Percentiles rank a stretch among this genome's conserved stretches.
Evolutionary conservation across 148 eudicot genomes (phyloP).

Genomic region (Agrostemma githago): DNA sequence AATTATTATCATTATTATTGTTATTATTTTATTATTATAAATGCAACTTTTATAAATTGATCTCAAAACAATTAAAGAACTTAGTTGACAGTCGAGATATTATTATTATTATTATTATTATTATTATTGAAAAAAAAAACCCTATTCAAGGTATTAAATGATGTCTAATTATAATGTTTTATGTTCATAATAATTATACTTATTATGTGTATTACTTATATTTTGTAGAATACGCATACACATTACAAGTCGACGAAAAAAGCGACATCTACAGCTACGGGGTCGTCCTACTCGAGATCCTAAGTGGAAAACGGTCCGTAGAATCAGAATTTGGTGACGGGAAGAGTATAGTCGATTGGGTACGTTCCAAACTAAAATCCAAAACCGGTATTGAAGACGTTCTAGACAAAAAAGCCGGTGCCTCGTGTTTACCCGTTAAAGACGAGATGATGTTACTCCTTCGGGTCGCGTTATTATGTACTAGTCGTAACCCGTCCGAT

Average conservation of each 20-base stretch:
- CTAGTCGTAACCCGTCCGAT: slow-evolving; percentile 72
- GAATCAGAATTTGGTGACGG: slow-evolving; percentile 82
- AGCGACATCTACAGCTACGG: slow-evolving; percentile 94
- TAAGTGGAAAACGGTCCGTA: slow-evolving; percentile 72
- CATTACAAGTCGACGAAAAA: slow-evolving; percentile 93
- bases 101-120: too few species aligned
- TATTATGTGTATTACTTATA: not conserved
- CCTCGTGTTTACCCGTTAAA: slow-evolving; percentile 58
- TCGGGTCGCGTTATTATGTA: slow-evolving; percentile 81
- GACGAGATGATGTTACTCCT: slow-evolving; percentile 82
- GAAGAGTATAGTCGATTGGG: slow-evolving; percentile 88
- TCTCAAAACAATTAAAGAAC: too few species aligned
- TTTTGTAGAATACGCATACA: slow-evolving; percentile 78
- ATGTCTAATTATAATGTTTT: too few species aligned
- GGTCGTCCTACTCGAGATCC: slow-evolving; percentile 71
- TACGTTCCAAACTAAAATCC: slow-evolving; percentile 52
- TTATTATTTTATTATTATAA: too few species aligned
- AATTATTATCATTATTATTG: too few species aligned
- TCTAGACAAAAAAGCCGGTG: slow-evolving; percentile 76
- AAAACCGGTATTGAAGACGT: slow-evolving; percentile 50
- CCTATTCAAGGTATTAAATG: too few species aligned
- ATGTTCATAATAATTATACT: not conserved
- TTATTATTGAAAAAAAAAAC: too few species aligned
- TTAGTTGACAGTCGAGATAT: too few species aligned
- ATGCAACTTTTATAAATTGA: too few species aligned